Conservation (phyloP, 2,329 filamentous ascomycete species). For the Lachnellula willkommii region DNA sequence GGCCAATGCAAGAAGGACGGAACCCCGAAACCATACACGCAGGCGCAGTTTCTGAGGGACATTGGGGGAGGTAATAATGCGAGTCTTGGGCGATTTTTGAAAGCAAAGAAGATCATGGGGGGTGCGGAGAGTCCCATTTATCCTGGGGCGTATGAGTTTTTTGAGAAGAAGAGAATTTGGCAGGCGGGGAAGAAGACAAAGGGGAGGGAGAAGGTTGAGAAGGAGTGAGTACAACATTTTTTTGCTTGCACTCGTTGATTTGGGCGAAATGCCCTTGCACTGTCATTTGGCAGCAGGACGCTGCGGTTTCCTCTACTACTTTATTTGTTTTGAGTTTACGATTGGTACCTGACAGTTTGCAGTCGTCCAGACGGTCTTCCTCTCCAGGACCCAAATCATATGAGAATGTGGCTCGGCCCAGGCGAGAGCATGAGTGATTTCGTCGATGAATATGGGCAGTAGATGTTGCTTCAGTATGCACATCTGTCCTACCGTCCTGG, state of each 20-base stretch:
- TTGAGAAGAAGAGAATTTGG: conserved; percentile 16
- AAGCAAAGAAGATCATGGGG: conserved; percentile 14
- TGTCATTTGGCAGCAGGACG: no score
- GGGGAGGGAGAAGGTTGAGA: conserved; percentile 2
- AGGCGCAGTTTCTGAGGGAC: conserved; percentile 8
- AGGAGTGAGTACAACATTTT: conserved; percentile 7
- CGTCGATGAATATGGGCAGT: background rate
- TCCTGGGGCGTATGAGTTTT: conserved; percentile 14
- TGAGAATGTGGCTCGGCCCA: background rate
- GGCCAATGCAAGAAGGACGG: conserved; percentile 11
- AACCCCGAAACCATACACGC: conserved; percentile 13
- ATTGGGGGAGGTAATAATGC: background rate
- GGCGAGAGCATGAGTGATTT: conserved; percentile 4
- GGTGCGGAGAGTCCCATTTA: conserved; percentile 14
- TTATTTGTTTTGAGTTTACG: no score
- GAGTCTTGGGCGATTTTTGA: conserved; percentile 7
- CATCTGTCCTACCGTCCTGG: background rate
- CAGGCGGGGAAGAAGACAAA: conserved; percentile 14
- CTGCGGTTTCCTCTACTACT: no score
- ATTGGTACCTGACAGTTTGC: background rate
- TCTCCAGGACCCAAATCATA: conserved; percentile 2
- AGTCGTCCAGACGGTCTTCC: conserved; percentile 6
- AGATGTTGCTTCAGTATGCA: background rate
- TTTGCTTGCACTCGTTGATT: background rate
- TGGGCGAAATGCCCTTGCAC: background rate